A percentile compares a stretch with the other conserved stretches of the same genome.
These are phyloP conservation scores for Globisporangium polare DNA, from an alignment of 352 stramenopile species.

Conservation along the genomic window DNA sequence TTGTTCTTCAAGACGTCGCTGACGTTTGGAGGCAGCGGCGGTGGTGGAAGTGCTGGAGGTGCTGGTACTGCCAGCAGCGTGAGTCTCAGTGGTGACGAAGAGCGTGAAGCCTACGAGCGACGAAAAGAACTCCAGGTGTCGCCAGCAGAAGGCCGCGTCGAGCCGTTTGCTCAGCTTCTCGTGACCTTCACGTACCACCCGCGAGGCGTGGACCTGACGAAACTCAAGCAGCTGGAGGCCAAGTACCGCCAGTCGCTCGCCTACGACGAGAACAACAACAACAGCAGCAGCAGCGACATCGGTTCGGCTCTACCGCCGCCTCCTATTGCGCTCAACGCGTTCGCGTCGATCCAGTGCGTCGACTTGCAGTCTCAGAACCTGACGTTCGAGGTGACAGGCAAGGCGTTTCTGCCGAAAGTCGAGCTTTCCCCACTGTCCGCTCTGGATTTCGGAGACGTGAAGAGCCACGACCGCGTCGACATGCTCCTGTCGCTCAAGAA, in stretches of 20 bases:
- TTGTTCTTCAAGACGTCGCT: slow-evolving; percentile 60
- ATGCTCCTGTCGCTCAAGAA: slow-evolving; percentile 86
- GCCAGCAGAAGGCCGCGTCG: slow-evolving; percentile 51
- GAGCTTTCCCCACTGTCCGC: slow-evolving; percentile 32
- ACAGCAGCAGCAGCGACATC: not conserved
- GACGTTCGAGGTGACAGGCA: slow-evolving; percentile 69
- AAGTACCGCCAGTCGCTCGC: slow-evolving; percentile 12
- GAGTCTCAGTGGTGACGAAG: slow-evolving; percentile 30
- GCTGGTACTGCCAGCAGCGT: not conserved
- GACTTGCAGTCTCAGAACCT: slow-evolving; percentile 68
- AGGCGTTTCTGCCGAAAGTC: slow-evolving; percentile 48
- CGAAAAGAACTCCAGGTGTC: slow-evolving; percentile 64
- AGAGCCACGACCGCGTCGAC: slow-evolving; percentile 76
- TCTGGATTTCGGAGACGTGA: slow-evolving; percentile 83
- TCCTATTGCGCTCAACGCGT: slow-evolving; percentile 44
- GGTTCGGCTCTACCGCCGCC: slow-evolving; percentile 14
- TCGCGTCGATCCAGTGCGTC: slow-evolving; percentile 68
- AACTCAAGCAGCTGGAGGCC: slow-evolving; percentile 24
- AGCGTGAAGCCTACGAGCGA: slow-evolving; percentile 61
- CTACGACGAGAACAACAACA: slow-evolving; percentile 17
- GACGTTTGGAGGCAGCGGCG: slow-evolving; percentile 28
- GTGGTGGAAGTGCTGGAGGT: slow-evolving; percentile 7
- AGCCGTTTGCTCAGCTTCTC: slow-evolving; percentile 44
- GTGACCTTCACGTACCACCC: slow-evolving; percentile 57
- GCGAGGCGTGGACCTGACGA: slow-evolving; percentile 27